These are phyloP conservation scores for Lactarius psammicola DNA, from an alignment of 768 basidiomycete genomes.

Conservation along the genomic window DNA sequence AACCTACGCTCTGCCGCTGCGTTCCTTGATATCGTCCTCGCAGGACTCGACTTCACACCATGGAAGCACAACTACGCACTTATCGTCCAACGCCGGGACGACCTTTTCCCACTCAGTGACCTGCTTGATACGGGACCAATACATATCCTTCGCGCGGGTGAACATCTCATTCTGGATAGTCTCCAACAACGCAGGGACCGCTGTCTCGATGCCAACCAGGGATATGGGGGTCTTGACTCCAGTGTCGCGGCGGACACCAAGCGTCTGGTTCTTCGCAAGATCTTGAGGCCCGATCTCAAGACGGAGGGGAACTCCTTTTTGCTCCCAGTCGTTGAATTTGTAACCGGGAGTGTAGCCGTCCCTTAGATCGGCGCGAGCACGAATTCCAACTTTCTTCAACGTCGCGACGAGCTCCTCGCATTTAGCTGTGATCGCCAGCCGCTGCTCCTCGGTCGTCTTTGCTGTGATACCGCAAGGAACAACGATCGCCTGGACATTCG, in stretches of 20 bases:
- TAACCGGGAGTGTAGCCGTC: constrained; percentile 98
- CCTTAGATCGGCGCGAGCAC: constrained; percentile 86
- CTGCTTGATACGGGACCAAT: constrained; percentile 65
- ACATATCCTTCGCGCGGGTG: constrained; percentile 66
- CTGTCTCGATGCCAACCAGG: constrained; percentile 45
- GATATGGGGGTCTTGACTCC: constrained; percentile 57
- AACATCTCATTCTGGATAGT: constrained; percentile 92
- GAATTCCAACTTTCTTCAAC: constrained; percentile 69
- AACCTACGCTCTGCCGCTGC: constrained; percentile 77
- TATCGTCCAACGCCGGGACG: constrained; percentile 86
- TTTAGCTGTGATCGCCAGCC: constrained; percentile 67
- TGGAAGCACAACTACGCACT: constrained; percentile 84
- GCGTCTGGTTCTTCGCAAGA: constrained; percentile 74
- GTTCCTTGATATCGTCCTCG: constrained; percentile 98
- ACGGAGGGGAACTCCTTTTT: constrained; percentile 97
- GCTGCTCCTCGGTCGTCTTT: constrained; percentile 67
- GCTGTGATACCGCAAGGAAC: constrained; percentile 95
- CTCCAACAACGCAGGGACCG: constrained; percentile 67
- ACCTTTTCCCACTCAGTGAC: constrained; percentile 90
- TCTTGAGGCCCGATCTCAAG: constrained; percentile 97
- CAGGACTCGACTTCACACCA: constrained; percentile 95
- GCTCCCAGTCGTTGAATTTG: constrained; percentile 99
- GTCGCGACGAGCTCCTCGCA: constrained; percentile 75
- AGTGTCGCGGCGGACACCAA: constrained; percentile 82
- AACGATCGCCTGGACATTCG: constrained; percentile 85